Evolutionary conservation across 108 stramenopile genomes (phyloP).

Genomic region (Ochromonas danica): DNA sequence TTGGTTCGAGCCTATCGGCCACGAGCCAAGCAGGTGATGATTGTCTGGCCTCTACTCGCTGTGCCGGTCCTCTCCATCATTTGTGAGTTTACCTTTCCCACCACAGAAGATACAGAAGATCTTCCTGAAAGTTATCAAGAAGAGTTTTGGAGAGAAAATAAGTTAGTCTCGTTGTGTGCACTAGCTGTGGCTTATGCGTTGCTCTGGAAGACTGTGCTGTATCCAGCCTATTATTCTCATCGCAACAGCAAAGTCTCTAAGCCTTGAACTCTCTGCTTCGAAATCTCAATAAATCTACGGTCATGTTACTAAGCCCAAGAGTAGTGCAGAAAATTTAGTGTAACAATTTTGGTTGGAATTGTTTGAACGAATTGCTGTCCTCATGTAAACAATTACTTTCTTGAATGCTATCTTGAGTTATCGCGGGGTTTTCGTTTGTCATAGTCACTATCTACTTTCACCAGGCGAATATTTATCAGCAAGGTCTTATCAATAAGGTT

Average conservation of each 20-base stretch:
- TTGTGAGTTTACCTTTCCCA: not conserved
- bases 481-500: constrained; percentile 78
- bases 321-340: no score
- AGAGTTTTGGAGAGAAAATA: not conserved
- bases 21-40: not conserved
- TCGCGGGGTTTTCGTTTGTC: no score
- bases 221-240: no score
- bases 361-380: no score
- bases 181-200: not conserved
- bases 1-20: not conserved
- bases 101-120: not conserved
- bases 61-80: not conserved
- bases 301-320: no score
- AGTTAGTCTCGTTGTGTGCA: not conserved
- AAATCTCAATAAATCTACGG: no score
- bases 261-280: no score
- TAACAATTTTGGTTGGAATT: no score
- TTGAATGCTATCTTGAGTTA: no score
- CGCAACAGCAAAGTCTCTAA: no score
- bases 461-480: constrained; percentile 78
- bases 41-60: not conserved
- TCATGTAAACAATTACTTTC: no score
- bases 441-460: constrained; percentile 92
- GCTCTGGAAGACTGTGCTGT: no score
- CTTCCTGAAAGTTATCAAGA: not conserved